These are phyloP conservation scores for Citropsis articulata DNA, from an alignment of 345 rosid genomes.

Conservation along the genomic window DNA sequence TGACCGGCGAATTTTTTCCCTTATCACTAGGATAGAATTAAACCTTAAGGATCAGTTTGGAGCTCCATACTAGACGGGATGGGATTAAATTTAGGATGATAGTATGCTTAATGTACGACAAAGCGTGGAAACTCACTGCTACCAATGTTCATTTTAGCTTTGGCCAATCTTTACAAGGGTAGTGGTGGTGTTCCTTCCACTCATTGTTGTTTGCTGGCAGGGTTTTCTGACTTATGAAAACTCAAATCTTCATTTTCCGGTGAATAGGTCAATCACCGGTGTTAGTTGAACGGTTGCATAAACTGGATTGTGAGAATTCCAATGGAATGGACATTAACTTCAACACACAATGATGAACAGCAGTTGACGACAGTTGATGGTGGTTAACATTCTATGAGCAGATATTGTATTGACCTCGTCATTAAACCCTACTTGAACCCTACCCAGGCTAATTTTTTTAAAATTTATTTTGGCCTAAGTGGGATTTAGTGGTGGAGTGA, in stretches of 20 bases:
- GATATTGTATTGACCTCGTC: too few relatives aligned
- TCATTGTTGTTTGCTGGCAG: neutral
- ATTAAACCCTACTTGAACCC: too few relatives aligned
- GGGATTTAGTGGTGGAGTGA: too few relatives aligned
- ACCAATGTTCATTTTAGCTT: neutral
- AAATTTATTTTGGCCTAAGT: too few relatives aligned
- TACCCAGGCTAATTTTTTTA: too few relatives aligned
- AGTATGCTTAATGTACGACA: too few relatives aligned
- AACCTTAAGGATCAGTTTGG: neutral
- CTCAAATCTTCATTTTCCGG: neutral
- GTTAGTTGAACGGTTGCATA: neutral
- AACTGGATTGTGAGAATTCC: neutral
- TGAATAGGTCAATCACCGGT: neutral
- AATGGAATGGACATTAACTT: neutral
- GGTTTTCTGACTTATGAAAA: neutral
- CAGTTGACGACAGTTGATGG: neutral
- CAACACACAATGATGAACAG: neutral
- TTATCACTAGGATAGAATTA: neutral
- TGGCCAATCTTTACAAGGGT: neutral
- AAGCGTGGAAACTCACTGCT: neutral
- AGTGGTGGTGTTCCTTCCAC: neutral
- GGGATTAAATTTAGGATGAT: neutral
- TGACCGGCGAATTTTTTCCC: neutral
- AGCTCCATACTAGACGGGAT: neutral
- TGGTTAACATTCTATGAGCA: neutral